Evolutionary conservation across 2,329 filamentous ascomycete genomes (phyloP).

Genomic region (Hymenoscyphus albidus): DNA sequence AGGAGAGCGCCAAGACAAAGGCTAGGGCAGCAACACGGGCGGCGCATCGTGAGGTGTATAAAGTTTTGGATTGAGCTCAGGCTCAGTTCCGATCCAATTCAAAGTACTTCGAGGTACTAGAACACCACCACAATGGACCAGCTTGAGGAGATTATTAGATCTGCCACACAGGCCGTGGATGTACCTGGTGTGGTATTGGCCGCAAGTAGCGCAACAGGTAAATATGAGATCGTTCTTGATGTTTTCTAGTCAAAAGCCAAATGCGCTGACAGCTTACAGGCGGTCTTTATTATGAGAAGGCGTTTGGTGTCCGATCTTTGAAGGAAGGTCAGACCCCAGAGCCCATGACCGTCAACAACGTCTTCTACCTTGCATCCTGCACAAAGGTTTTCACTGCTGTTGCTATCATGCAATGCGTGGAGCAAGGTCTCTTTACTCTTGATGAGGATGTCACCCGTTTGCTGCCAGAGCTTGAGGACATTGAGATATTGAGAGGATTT

Average conservation of each 20-base stretch:
- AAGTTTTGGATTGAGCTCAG: no score
- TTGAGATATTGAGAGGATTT: constrained; percentile 24
- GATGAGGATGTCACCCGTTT: constrained; percentile 40
- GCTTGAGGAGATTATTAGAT: neutral
- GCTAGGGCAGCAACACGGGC: no score
- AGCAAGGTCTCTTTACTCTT: constrained; percentile 44
- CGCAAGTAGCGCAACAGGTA: neutral
- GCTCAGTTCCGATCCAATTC: no score
- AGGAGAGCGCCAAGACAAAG: no score
- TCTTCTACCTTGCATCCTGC: constrained; percentile 48
- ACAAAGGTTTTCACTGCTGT: constrained; percentile 53
- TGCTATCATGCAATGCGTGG: constrained; percentile 53
- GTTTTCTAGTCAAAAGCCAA: neutral
- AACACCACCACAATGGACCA: neutral
- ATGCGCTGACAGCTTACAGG: constrained; percentile 21
- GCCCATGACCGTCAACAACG: constrained; percentile 37
- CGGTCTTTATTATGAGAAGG: constrained; percentile 34
- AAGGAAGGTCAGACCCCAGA: constrained; percentile 44
- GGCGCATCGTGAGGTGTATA: no score
- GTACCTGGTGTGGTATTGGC: neutral
- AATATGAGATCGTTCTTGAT: no score
- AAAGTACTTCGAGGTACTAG: no score
- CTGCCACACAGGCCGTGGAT: neutral
- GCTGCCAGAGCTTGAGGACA: constrained; percentile 25
- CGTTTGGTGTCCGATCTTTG: constrained; percentile 41